Evolutionary conservation across 2,329 filamentous ascomycete species (phyloP), one percentile per base, ranked within the genome.

Genomic region (Penicillium sp.): DNA sequence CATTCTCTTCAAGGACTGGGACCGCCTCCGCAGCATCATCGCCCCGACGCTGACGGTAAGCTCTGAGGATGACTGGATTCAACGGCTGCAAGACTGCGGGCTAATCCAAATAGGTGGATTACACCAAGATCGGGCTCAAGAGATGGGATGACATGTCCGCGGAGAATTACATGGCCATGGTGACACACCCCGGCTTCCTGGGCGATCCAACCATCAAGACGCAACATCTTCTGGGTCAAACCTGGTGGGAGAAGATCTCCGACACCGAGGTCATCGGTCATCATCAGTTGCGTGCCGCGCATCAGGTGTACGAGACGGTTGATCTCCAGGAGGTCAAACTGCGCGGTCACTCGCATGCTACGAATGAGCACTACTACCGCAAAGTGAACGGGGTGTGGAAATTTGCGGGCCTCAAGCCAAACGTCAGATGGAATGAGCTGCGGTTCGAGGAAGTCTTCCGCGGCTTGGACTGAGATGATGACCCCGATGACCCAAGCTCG

Each of bases 191-290:
- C 18, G 69, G 75, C 2, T 82, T 87, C 54, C 74, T 87, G 24
- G 83, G 84, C 53, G 81, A 86, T 70, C 78, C 78, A 30, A 76
- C 81, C 18, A 74, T 87, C 51, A 81, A 80, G 69, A 87, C 84
- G 6, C 84, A 87, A 68, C 84, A 87, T 71, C 80, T 86, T 62
- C 79, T 86, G 60, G 82, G 83, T 46, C 79, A 75, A 30, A 77
- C 79, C 16, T 79, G 79, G 68, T 86, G 79, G 79, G 76, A 82
- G 64, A 78, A 76, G 58, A 66, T 83, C 35, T 81, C 78, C 1
- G 81, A 83, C 51, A 80, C 75, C n/a, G 77, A 83, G 64, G 77
- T 83, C 44, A 70, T 83, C 51, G 82, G 82, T n/a, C 76, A 80
- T 63, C 81, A 84, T 68, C 82, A 85, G 71, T 70, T 85, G 44